Evolutionary conservation across 2,329 filamentous ascomycete species (phyloP).

Genomic region (Coniochaeta pulveracea): DNA sequence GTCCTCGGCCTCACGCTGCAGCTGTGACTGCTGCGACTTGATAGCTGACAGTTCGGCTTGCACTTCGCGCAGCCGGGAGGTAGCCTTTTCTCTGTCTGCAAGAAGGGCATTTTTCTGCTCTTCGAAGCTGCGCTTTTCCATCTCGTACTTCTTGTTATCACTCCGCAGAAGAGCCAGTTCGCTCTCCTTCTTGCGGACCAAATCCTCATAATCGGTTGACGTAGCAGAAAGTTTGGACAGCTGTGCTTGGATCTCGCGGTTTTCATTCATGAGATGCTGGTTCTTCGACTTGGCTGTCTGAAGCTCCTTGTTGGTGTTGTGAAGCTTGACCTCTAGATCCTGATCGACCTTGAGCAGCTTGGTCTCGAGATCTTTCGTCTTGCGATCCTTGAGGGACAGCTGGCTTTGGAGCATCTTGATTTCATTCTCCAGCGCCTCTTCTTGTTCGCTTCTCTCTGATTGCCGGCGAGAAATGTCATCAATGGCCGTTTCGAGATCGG

Average conservation of each 20-base stretch:
- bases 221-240: conserved; percentile 80
- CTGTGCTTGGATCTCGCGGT: conserved; percentile 71
- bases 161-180: conserved; percentile 76
- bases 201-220: conserved; percentile 88
- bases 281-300: conserved; percentile 63
- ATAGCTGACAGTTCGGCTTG: conserved; percentile 83
- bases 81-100: conserved; percentile 68
- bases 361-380: conserved; percentile 74
- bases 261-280: conserved; percentile 67
- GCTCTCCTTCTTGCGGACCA: conserved; percentile 87
- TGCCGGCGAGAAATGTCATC: conserved; percentile 59
- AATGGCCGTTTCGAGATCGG: conserved; percentile 60
- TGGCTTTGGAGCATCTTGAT: conserved; percentile 89
- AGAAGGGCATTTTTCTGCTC: conserved; percentile 63
- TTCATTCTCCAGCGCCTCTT: conserved; percentile 69
- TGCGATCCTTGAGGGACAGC: conserved; percentile 77
- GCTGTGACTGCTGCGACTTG: conserved; percentile 69
- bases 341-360: conserved; percentile 80
- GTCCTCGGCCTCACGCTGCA: conserved; percentile 82
- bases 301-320: conserved; percentile 67
- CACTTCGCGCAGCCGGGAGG: conserved; percentile 66
- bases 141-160: conserved; percentile 74
- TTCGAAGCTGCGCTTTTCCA: conserved; percentile 68
- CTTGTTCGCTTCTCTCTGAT: conserved; percentile 62
- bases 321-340: conserved; percentile 77